These are phyloP conservation scores for Vigna reflexopilosa DNA, from an alignment of 306 rosid species.

Conservation along the genomic window DNA sequence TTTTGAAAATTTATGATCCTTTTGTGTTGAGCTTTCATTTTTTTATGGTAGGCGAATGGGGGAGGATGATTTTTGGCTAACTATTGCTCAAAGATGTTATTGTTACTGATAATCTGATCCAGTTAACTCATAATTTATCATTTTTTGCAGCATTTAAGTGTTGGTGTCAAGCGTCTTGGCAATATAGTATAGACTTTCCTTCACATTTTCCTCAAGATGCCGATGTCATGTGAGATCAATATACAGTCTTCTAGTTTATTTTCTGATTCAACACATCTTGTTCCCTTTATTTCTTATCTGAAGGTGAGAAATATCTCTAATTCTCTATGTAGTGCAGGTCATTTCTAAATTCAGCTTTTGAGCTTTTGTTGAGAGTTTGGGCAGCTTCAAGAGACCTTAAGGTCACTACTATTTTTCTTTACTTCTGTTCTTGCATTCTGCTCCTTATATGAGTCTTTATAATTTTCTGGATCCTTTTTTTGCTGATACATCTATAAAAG, in stretches of 20 bases:
- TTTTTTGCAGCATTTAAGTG: conserved; percentile 89
- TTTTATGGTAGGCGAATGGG: conserved; percentile 4
- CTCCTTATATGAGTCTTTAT: conserved; percentile 22
- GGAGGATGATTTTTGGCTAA: conserved; percentile 7
- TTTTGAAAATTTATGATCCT: conserved; percentile 32
- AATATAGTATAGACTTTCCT: conserved; percentile 75
- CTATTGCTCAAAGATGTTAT: conserved; percentile 22
- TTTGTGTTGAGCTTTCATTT: conserved; percentile 34
- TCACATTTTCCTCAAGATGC: conserved; percentile 69
- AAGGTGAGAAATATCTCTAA: conserved; percentile 46
- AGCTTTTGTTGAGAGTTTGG: conserved; percentile 94
- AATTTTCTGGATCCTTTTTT: conserved; percentile 15
- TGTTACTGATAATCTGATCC: background rate
- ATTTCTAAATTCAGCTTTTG: conserved; percentile 92
- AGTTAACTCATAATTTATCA: conserved; percentile 36
- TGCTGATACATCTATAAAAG: background rate
- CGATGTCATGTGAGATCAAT: conserved; percentile 87
- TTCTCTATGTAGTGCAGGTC: conserved; percentile 74
- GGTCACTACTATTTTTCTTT: conserved; percentile 51
- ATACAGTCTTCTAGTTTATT: conserved; percentile 36
- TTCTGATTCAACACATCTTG: conserved; percentile 16
- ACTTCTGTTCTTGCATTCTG: conserved; percentile 17
- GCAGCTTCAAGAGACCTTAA: conserved; percentile 89
- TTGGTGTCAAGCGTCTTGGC: conserved; percentile 99
- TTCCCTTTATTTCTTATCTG: conserved; percentile 48